Base-by-base conservation (phyloP, 1,284 basidiomycete species). In the Wallemia mellicola region DNA sequence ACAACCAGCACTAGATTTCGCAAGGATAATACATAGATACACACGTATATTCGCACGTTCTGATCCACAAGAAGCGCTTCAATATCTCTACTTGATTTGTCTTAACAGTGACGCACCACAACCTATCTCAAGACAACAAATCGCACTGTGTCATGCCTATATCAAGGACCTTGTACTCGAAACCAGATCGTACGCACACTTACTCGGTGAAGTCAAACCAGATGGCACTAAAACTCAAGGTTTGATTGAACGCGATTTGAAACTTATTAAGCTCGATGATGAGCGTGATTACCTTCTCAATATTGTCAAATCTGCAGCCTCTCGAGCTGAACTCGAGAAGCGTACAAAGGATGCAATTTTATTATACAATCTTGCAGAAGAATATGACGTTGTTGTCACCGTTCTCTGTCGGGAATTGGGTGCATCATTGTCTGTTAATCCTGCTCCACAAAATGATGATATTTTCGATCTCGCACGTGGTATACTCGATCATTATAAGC, bases 281-380 rank as follows among this genome's bases (percentile, higher is more conserved):
- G 72, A 74, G 60, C 73, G 78, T 57, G 79, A 83, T 59, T 94
- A 84, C 73, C 80, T 91, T 60, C 78, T 79, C 30, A 76, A 83
- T 38, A 86, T 96, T 61, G 82, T 96, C 60, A 73, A 81, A 61
- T 78, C 80, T 14, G 85, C 88, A 0, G 86, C 89, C 1, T 75
- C 77, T 59, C 76, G 85, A 65, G 82, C 76, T 74, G 61, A 82
- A 76, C 70, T 79, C 57, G 75, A 77, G 62, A 70, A 73, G 58
- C 82, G 84, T 27, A 80, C 85, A 54, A 77, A 82, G 2, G 88
- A 96, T 68, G 88, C 89, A 1, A 89, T 98, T 71, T 83, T 92
- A 69, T 73, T 99, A 57, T 96, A 88, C 73, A 92, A 96, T 71
- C 79, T 96, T 32, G 88, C 91, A 0, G 85, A 86, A 33, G 86